phyloP scores from a whole-genome alignment of 2,329 filamentous ascomycete species.

The Keithomyces neogunnii region DNA sequence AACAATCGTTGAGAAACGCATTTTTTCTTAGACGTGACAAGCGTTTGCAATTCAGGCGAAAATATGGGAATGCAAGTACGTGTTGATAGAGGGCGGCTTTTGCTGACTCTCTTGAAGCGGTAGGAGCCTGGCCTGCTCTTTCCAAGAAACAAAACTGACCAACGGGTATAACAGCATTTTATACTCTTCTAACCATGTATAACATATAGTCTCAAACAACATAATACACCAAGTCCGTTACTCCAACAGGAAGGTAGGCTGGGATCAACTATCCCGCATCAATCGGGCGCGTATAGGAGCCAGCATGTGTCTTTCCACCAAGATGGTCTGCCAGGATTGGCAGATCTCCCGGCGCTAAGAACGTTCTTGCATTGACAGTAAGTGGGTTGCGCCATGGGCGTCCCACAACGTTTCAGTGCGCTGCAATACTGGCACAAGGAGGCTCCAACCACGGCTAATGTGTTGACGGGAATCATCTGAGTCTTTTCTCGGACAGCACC shows the following conservation, averaged over 20 bases:
- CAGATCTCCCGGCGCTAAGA: neutral
- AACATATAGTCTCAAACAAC: neutral
- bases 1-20: neutral
- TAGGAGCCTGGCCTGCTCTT: neutral
- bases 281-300: neutral
- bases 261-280: neutral
- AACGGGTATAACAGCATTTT: neutral
- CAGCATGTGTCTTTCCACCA: neutral
- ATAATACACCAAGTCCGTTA: neutral
- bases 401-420: neutral
- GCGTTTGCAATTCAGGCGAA: neutral
- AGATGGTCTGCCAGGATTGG: neutral
- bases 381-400: neutral
- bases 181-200: neutral
- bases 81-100: too few relatives aligned
- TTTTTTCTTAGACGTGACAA: neutral
- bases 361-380: neutral
- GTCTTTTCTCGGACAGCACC: too few relatives aligned
- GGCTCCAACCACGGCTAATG: neutral
- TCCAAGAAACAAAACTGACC: neutral
- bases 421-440: neutral
- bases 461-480: neutral
- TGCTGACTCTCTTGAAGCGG: neutral
- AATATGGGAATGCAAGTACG: neutral
- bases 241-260: neutral